A percentile compares a stretch with the other conserved stretches of the same genome.
phyloP scores from a whole-genome alignment of 2,329 filamentous ascomycete species.

The Pseudodiploospora longispora region DNA sequence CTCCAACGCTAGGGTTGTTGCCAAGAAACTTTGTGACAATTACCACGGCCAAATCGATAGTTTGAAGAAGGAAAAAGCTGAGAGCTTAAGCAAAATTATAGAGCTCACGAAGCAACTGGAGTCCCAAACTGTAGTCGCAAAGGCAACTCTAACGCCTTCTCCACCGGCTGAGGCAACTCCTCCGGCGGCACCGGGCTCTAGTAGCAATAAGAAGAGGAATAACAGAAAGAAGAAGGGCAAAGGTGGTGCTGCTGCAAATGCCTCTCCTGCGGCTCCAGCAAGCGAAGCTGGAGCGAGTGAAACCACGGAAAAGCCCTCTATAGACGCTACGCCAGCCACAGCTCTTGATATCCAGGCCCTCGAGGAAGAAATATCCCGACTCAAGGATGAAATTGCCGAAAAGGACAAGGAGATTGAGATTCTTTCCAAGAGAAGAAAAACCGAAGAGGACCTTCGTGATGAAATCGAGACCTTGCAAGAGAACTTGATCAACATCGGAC shows the following conservation, averaged over 20 bases:
- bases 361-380: conserved; percentile 39
- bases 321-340: conserved; percentile 14
- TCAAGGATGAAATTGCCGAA: conserved; percentile 46
- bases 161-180: conserved; percentile 16
- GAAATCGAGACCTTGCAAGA: conserved; percentile 81
- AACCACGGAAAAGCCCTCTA: conserved; percentile 25
- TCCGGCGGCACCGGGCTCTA: conserved; percentile 7
- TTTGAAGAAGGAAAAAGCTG: conserved; percentile 25
- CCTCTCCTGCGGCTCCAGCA: conserved; percentile 12
- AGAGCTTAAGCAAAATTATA: conserved; percentile 25
- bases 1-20: conserved; percentile 29
- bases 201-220: conserved; percentile 53
- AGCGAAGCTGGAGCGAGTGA: conserved; percentile 23
- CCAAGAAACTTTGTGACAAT: conserved; percentile 33
- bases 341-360: conserved; percentile 28
- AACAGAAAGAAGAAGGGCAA: conserved; percentile 92
- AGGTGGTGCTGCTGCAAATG: conserved; percentile 29
- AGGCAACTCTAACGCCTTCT: conserved; percentile 15
- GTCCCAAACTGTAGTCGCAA: conserved; percentile 12
- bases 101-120: conserved; percentile 39
- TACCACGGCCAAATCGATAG: conserved; percentile 29
- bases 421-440: conserved; percentile 61
- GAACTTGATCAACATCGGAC: conserved; percentile 68
- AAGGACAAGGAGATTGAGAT: conserved; percentile 68
- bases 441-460: conserved; percentile 71